These are phyloP conservation scores for Colletotrichum endophyticum DNA, from an alignment of 2,329 filamentous ascomycete species.

Conservation along the genomic window DNA sequence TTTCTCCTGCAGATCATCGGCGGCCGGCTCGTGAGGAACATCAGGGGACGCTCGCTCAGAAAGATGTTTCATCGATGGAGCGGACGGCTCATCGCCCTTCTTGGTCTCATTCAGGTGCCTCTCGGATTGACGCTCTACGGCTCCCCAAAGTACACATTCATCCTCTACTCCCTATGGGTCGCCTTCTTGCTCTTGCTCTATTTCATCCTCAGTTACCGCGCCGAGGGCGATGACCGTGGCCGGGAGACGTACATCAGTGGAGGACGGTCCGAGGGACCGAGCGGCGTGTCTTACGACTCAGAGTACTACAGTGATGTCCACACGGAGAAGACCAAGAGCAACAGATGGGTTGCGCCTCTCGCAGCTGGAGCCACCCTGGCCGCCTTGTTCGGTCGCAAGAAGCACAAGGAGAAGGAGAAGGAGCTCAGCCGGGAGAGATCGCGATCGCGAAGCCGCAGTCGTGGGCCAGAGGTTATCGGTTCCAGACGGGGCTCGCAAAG, in stretches of 20 bases:
- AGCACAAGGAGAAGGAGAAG: slow-evolving; percentile 41
- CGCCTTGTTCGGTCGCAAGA: slow-evolving; percentile 50
- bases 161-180: slow-evolving; percentile 83
- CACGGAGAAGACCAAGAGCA: slow-evolving; percentile 37
- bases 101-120: slow-evolving; percentile 87
- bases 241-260: slow-evolving; percentile 61
- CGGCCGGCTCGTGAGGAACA: slow-evolving; percentile 66
- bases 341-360: slow-evolving; percentile 57
- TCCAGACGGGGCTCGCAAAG: slow-evolving; percentile 61
- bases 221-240: slow-evolving; percentile 60
- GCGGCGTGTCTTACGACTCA: slow-evolving; percentile 40
- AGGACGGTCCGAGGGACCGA: slow-evolving; percentile 58
- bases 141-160: slow-evolving; percentile 83
- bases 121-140: slow-evolving; percentile 92
- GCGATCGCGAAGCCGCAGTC: slow-evolving; percentile 38
- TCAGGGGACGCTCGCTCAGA: slow-evolving; percentile 54
- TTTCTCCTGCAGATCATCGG: slow-evolving; percentile 74
- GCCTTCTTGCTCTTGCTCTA: slow-evolving; percentile 75
- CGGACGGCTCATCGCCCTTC: slow-evolving; percentile 76
- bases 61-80: slow-evolving; percentile 85
- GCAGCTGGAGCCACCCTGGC: slow-evolving; percentile 56
- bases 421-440: slow-evolving; percentile 44
- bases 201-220: slow-evolving; percentile 78
- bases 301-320: slow-evolving; percentile 45
- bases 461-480: slow-evolving; percentile 54